A percentile compares a stretch with the other conserved stretches of the same genome.
Evolutionary conservation across 73 alveolate genomes (phyloP).

Genomic region (Paramecium octaurelia): DNA sequence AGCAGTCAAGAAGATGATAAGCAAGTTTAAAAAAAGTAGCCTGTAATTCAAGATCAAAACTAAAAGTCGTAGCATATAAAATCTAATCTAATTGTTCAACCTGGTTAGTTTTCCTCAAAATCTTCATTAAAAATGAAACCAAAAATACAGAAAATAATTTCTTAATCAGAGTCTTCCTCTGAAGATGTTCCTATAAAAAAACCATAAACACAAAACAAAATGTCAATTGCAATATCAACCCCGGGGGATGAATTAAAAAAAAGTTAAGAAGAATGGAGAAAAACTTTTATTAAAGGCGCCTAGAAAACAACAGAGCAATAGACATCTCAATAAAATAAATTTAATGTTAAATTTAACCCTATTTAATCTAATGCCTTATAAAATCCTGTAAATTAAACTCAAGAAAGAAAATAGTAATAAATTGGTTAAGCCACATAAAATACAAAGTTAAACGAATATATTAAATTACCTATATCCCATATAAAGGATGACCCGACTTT

Average conservation of each 20-base stretch:
- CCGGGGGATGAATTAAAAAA: not conserved
- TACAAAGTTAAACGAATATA: not conserved
- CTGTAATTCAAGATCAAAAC: not conserved
- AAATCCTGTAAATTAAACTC: not conserved
- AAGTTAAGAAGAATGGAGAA: conserved; percentile 2
- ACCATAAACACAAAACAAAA: not conserved
- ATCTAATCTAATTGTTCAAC: not conserved
- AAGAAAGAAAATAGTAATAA: not conserved
- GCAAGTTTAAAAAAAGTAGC: not conserved
- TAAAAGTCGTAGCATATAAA: not conserved
- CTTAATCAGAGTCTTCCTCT: not conserved
- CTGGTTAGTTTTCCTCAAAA: not conserved
- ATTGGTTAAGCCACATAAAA: not conserved
- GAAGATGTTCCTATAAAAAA: not conserved
- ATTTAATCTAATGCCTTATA: not conserved
- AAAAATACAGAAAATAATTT: not conserved
- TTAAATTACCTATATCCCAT: not conserved
- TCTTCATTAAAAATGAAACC: not conserved
- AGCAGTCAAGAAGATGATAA: not conserved
- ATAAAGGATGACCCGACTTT: not conserved
- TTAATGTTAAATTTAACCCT: not conserved
- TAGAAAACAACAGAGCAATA: not conserved
- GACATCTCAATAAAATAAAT: not conserved
- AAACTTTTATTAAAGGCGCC: not conserved
- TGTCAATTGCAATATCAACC: not conserved